Conservation (phyloP, 768 basidiomycete genomes). For the Tulasnella sp. region DNA sequence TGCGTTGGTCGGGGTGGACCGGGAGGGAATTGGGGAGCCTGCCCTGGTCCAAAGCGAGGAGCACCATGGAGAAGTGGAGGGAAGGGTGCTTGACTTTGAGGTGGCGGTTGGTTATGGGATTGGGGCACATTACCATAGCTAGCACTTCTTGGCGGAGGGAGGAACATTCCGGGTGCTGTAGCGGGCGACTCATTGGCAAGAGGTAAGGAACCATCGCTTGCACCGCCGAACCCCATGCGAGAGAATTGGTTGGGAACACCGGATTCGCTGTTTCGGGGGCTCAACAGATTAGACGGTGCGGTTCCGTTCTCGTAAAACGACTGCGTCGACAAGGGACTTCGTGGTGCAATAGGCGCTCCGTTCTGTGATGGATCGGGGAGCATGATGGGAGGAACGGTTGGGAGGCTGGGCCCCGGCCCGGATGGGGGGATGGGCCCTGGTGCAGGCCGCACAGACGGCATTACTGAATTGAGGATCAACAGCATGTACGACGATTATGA, state of each 20-base stretch:
- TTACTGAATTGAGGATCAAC: too few species aligned
- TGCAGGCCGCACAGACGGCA: not conserved
- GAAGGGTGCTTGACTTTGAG: not conserved
- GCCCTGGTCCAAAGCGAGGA: not conserved
- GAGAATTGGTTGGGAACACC: not conserved
- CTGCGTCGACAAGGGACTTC: not conserved
- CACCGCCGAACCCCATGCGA: not conserved
- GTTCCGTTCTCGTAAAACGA: not conserved
- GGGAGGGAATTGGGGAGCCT: not conserved
- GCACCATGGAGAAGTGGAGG: not conserved
- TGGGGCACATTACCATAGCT: not conserved
- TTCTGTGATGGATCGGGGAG: not conserved
- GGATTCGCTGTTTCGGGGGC: constrained; percentile 11
- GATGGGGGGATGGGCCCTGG: not conserved
- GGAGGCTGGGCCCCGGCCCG: not conserved
- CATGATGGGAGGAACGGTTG: not conserved
- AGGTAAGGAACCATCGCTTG: not conserved
- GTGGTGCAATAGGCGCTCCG: too few species aligned
- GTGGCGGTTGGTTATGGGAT: not conserved
- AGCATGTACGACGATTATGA: too few species aligned
- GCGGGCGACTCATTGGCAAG: not conserved
- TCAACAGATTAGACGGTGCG: not conserved
- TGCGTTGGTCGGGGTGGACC: not conserved
- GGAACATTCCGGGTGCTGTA: not conserved
- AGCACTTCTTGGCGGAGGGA: not conserved